Base-by-base conservation (phyloP, 441 rosid species). In the Pelargonium fulgidum region DNA sequence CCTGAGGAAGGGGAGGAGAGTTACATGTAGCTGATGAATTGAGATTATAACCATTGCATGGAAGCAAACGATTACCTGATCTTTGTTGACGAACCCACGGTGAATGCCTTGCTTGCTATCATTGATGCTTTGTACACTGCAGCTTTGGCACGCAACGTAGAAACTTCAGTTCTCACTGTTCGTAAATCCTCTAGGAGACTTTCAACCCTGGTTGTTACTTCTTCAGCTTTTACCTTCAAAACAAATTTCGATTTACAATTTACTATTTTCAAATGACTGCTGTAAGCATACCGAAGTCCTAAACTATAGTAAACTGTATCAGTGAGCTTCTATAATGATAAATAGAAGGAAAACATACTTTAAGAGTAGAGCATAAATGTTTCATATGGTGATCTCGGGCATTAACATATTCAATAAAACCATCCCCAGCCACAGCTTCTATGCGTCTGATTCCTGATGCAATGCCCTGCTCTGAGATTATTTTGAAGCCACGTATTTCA, bases 391-490 rank as follows among this genome's bases (percentile, higher is more conserved):
- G 80, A 80, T 93, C 98, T 66, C 96, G 80, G 67, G 84, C 77
- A 82, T 80, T 86, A 56, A 88, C 87, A 74, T 90, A 93, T 77
- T 89, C 90, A 36, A 91, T 84, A 80, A 80, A 91, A 77, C 94
- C 88, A 81, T 93, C 98, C 33, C 98, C 96, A 64, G 96, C 98
- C 73, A 93, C 94, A 5, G 98, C 98, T 86, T 93, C 96, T 24
- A 93, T 86, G 62, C 97, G 91, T 77, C 98, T 85, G 70, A 85
- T 77, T 73, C 98, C 98, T 61, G 98, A 88, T 72, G 98, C 97
- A 84, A 91, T 85, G 24, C 96, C 98, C 68, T 91, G 96, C 81
- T 93, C 98, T 2, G 96, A 91, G 72, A 93, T 87, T 39, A 91
- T 85, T 76, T 91, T 93, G 85, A 91, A 89, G 74, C 90, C 96